A percentile compares a stretch with the other conserved stretches of the same genome.
phyloP scores from a whole-genome alignment of 768 basidiomycete genomes.

The Tephrocybe rancida region DNA sequence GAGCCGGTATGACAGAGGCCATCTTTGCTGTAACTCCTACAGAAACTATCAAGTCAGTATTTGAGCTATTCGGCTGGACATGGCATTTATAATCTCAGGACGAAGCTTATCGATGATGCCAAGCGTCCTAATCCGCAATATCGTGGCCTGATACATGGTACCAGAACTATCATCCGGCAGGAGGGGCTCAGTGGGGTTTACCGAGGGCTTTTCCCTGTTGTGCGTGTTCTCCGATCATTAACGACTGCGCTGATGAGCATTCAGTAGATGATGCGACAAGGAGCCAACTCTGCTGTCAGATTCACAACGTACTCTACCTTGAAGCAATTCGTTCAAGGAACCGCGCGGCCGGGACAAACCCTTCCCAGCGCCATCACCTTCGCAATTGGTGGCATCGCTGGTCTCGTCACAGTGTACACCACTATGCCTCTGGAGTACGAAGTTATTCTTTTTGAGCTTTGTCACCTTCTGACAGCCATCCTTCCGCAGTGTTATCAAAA shows the following conservation, averaged over 20 bases:
- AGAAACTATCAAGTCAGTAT: conserved; percentile 93
- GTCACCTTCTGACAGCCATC: not conserved
- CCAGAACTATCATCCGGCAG: conserved; percentile 73
- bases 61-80: not conserved
- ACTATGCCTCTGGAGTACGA: conserved; percentile 83
- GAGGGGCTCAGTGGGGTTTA: conserved; percentile 89
- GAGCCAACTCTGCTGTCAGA: conserved; percentile 94
- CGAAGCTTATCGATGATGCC: conserved; percentile 95
- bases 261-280: conserved; percentile 92
- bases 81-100: conserved; percentile 50
- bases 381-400: conserved; percentile 91
- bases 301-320: conserved; percentile 95
- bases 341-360: conserved; percentile 77
- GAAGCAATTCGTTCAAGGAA: conserved; percentile 91
- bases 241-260: not conserved
- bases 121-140: conserved; percentile 85
- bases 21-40: conserved; percentile 95
- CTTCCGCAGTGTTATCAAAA: conserved; percentile 86
- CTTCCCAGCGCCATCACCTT: conserved; percentile 91
- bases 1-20: conserved; percentile 92
- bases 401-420: conserved; percentile 91
- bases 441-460: not conserved
- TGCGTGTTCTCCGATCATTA: conserved; percentile 38
- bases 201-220: conserved; percentile 91
- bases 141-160: conserved; percentile 86